A percentile compares a stretch with the other conserved stretches of the same genome.
Conservation (phyloP, 441 rosid species). For the Flueggea neowawraea region DNA sequence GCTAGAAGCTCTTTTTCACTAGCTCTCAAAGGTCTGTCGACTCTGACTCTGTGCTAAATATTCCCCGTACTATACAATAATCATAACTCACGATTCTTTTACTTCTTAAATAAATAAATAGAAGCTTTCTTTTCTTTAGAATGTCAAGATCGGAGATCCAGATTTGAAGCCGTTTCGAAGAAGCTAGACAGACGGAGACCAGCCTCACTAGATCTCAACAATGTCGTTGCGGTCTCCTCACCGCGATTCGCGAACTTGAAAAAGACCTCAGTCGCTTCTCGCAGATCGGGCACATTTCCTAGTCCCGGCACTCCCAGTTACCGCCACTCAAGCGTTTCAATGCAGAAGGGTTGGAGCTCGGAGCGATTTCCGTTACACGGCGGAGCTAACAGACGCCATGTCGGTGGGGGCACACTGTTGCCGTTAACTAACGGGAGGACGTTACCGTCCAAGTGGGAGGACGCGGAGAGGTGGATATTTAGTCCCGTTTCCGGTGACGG, state of each 20-base stretch:
- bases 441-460: slow-evolving; percentile 98
- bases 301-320: slow-evolving; percentile 93
- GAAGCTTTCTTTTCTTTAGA: slow-evolving; percentile 31
- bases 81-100: too few relatives aligned
- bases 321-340: slow-evolving; percentile 39
- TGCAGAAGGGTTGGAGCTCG: slow-evolving; percentile 98
- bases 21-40: slow-evolving; percentile 86
- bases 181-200: slow-evolving; percentile 66
- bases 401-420: slow-evolving; percentile 39
- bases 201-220: slow-evolving; percentile 76
- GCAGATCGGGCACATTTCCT: slow-evolving; percentile 64
- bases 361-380: slow-evolving; percentile 74
- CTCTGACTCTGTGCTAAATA: too few relatives aligned
- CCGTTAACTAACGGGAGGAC: slow-evolving; percentile 75
- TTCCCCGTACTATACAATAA: too few relatives aligned
- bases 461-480: slow-evolving; percentile 98
- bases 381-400: slow-evolving; percentile 50
- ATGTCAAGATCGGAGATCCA: slow-evolving; percentile 76
- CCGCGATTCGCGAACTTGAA: slow-evolving; percentile 60
- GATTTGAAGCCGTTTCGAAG: slow-evolving; percentile 63
- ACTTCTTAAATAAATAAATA: too few relatives aligned
- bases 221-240: slow-evolving; percentile 53
- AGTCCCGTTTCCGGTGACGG: slow-evolving; percentile 87
- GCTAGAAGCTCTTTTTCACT: slow-evolving; percentile 88
- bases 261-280: slow-evolving; percentile 42